Evolutionary conservation across 345 rosid species (phyloP), one percentile per base, ranked within the genome.

Genomic region (Hibiscus mutabilis): DNA sequence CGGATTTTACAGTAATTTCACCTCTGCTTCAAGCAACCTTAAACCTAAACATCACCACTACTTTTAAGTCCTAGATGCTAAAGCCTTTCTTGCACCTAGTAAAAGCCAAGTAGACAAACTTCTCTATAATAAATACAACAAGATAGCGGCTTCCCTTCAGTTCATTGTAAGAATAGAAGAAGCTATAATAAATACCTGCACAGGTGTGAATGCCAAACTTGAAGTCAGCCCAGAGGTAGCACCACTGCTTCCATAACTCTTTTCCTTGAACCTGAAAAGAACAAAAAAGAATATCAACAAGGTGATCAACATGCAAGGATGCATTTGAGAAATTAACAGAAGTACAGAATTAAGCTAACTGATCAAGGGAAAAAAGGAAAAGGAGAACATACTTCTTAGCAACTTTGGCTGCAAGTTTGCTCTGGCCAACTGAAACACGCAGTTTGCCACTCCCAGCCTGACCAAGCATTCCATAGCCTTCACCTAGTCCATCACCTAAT

Each of bases 381-480:
- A n/a, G 35, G 16, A 63, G 56, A 22, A 68, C 83, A 22, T 84
- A 90, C 98, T 84, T 91, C 78, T 94, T 91, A 21, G 98, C 91
- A 80, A 88, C 93, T 89, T 94, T 94, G 10, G 96, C 88, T 8
- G 91, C 93, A 19, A 91, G 89, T 79, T 91, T 94, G 86, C 93
- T 91, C 67, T 89, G 97, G n/a, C 86, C 95, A 80, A 85, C 46
- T 5, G 97, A 86, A 31, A 89, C 93, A 35, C 99, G 97, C 55
- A 95, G 86, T 80, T 93, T 92, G 74, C 97, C 97, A 82, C 87
- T 95, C 74, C 99, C 97, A n/a, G 99, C 99, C 72, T 95, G 98
- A 59, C 99, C 98, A 74, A 95, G 98, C 99, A 95, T 95, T 62
- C 99, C 99, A 84, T 90, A 95, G 16, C 98, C 99, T 79, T 95